Percentiles rank a stretch among this genome's conserved stretches.
Conservation (phyloP, 345 rosid genomes). For the Citrus sp. region DNA sequence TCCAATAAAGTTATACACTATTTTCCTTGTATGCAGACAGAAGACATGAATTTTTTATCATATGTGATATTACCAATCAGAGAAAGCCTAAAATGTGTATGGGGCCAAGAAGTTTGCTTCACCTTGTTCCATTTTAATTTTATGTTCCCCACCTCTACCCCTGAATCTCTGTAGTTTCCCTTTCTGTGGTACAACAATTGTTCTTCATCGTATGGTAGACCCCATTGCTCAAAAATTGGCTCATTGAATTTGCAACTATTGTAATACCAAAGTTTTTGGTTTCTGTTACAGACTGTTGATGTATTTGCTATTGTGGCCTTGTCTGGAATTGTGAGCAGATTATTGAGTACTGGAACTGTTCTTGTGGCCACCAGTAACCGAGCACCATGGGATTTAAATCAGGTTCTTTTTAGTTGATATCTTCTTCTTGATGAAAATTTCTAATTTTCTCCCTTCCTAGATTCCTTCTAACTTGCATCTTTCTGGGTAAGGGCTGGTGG, state of each 20-base stretch:
- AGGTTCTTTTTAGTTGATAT: constrained; percentile 38
- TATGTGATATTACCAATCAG: background rate
- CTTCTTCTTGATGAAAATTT: constrained; percentile 1
- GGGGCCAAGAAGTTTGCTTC: background rate
- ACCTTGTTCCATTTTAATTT: background rate
- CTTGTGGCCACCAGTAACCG: constrained; percentile 94
- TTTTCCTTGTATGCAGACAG: background rate
- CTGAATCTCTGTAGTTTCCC: background rate
- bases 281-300: constrained; percentile 78
- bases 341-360: constrained; percentile 79
- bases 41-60: background rate
- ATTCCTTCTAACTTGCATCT: constrained; percentile 6
- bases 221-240: background rate
- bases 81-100: background rate
- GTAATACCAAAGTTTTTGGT: constrained; percentile 25
- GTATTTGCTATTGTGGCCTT: constrained; percentile 97
- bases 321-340: constrained; percentile 97
- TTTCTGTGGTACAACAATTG: background rate
- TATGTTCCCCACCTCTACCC: too few relatives aligned
- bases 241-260: constrained; percentile 12
- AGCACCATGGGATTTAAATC: constrained; percentile 85
- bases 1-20: background rate
- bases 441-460: background rate
- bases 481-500: background rate
- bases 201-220: background rate